Evolutionary conservation across 768 basidiomycete species (phyloP).

Genomic region (Candolleomyces efflorescens): DNA sequence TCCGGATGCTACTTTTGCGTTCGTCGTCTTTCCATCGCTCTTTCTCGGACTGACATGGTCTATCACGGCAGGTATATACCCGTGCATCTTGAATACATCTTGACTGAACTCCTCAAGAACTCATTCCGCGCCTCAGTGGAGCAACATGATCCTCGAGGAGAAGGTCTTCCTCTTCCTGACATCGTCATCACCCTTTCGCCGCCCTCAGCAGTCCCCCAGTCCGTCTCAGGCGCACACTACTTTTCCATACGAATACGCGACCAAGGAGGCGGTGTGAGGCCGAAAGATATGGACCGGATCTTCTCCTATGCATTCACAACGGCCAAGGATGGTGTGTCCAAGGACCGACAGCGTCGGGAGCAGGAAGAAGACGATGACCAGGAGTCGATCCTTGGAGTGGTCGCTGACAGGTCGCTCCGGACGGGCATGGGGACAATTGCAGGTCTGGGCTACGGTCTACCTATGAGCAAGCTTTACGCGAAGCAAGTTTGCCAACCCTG

Average conservation of each 20-base stretch:
- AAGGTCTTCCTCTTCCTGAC: conserved; percentile 46
- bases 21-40: conserved; percentile 30
- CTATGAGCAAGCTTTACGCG: conserved; percentile 74
- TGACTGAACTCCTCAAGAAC: conserved; percentile 90
- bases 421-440: conserved; percentile 87
- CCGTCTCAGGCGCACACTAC: conserved; percentile 33
- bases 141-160: conserved; percentile 46
- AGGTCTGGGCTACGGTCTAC: conserved; percentile 82
- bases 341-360: conserved; percentile 35
- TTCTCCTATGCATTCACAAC: conserved; percentile 94
- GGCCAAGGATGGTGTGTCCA: conserved; percentile 49
- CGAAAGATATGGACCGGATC: conserved; percentile 68
- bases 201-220: conserved; percentile 29
- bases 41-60: no score
- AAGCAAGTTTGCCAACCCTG: conserved; percentile 31
- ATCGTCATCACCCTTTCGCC: conserved; percentile 70
- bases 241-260: conserved; percentile 81
- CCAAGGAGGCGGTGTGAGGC: conserved; percentile 81
- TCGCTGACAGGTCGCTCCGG: conserved; percentile 72
- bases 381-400: conserved; percentile 68
- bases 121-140: conserved; percentile 89
- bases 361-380: conserved; percentile 44
- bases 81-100: conserved; percentile 86
- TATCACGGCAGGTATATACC: conserved; percentile 69
- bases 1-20: conserved; percentile 73